Base-by-base conservation (phyloP, 73 alveolate genomes). In the Paramecium caudatum region DNA sequence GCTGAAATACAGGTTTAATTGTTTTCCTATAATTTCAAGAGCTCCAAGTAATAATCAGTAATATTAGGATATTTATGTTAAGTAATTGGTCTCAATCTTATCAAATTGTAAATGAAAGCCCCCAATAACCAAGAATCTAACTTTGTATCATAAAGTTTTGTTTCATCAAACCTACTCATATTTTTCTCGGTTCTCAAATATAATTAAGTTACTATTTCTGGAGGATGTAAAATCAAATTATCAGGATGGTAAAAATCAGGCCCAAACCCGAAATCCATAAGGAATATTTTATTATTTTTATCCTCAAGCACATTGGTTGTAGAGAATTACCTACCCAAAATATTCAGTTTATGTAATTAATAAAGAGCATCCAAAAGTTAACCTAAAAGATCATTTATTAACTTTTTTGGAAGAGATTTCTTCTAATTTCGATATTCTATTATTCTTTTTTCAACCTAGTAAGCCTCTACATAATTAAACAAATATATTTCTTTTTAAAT, bases 211-310 rank as follows among this genome's bases (percentile, higher is more conserved):
- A n/a, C n/a, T n/a, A n/a, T n/a, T n/a, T n/a, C n/a, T 2, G 80
- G 80, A 0, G 80, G 80, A 0, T 37, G 46, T 23, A 55, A 10
- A 2, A 55, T 55, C 13, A 55, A 55, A 55, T 17, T 4, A 55
- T 55, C 45, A n/a, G n/a, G n/a, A 10, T 55, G 23, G 4, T 55
- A 27, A 23, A 55, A 10, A 55, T 55, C 7, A 2, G 80, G 45
- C 1, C 80, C 41, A 55, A 55, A 55, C 30, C 80, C 80, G 30
- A 55, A 55, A 17, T 55, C 80, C 80, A 55, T 55, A 10, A 55
- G 4, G 30, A 55, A 37, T 27, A 55, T 21, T 3, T 25, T 55
- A 10, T 55, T 9, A 23, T 5, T 23, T 23, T 37, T 3, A 19
- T 19, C 45, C 3, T 27, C 2, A 23, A 19, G 15, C 13, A 55